Conservation (phyloP, 306 rosid species). For the Astragalus glycyphyllos region DNA sequence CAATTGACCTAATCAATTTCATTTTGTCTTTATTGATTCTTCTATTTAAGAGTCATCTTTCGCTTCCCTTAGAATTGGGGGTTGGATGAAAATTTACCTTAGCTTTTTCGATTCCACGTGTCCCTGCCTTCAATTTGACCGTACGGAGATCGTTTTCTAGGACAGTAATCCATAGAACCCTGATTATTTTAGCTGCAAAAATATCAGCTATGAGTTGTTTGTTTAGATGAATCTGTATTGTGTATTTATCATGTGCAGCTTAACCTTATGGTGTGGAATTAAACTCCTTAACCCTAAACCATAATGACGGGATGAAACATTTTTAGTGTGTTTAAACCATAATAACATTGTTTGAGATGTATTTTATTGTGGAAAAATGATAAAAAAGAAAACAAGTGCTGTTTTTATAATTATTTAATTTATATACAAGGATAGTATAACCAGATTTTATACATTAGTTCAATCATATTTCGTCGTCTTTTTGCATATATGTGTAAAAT, state of each 20-base stretch:
- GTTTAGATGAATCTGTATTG: slow-evolving; percentile 17
- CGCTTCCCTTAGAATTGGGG: neutral
- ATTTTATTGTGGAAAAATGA: neutral
- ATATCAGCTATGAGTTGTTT: slow-evolving; percentile 19
- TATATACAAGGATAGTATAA: neutral
- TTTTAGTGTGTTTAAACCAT: slow-evolving; percentile 1
- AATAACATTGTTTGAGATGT: slow-evolving; percentile 1
- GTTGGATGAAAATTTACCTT: neutral
- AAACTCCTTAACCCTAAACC: neutral
- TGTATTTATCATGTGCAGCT: neutral
- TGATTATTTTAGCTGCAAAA: slow-evolving; percentile 21
- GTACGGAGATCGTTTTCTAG: neutral
- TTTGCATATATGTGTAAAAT: neutral
- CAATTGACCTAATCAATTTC: neutral
- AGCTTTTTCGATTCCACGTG: neutral
- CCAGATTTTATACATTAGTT: neutral
- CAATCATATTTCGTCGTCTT: neutral
- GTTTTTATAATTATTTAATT: neutral
- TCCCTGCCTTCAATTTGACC: neutral
- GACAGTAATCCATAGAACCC: neutral
- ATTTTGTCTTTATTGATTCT: slow-evolving; percentile 10
- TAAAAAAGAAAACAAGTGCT: neutral
- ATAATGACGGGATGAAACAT: neutral
- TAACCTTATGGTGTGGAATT: slow-evolving; percentile 15
- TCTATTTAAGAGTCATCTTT: neutral